These are phyloP conservation scores for Conticribra weissflogii DNA, from an alignment of 108 stramenopile genomes.

Conservation along the genomic window DNA sequence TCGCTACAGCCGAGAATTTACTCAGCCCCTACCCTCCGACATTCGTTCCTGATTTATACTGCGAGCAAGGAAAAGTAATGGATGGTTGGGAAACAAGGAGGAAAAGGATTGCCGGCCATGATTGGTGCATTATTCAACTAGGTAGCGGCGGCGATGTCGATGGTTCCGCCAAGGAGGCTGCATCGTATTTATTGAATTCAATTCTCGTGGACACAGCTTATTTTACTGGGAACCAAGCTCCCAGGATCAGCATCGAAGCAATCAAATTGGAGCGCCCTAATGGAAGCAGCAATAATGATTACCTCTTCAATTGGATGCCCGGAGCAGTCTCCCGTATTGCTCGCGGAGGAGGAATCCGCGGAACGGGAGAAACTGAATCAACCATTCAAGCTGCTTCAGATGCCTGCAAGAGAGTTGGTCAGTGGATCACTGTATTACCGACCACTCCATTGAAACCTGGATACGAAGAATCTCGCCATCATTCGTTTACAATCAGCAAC, in stretches of 20 bases:
- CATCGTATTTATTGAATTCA: conserved; percentile 30
- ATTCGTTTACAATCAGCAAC: conserved; percentile 57
- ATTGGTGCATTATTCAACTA: conserved; percentile 89
- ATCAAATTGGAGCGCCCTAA: conserved; percentile 38
- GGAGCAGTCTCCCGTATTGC: conserved; percentile 54
- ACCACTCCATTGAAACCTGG: conserved; percentile 74
- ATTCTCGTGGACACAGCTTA: conserved; percentile 89
- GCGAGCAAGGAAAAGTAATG: conserved; percentile 92
- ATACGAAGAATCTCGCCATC: conserved; percentile 72
- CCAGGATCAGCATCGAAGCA: conserved; percentile 72
- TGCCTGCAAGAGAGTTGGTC: conserved; percentile 48
- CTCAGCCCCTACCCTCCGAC: conserved; percentile 62
- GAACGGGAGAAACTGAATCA: conserved; percentile 59
- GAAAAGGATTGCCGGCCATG: conserved; percentile 81
- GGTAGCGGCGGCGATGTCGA: conserved; percentile 38
- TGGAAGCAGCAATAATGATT: conserved; percentile 9
- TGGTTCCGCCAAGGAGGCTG: neutral
- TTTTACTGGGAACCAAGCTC: conserved; percentile 94
- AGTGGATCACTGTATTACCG: conserved; percentile 73
- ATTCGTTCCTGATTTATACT: conserved; percentile 84
- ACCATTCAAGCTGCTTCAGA: conserved; percentile 55
- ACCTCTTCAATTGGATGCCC: conserved; percentile 56
- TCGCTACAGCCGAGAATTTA: conserved; percentile 84
- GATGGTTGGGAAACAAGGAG: conserved; percentile 95
- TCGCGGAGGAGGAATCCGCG: conserved; percentile 66